These are phyloP conservation scores for Aureobasidium sp. DNA, from an alignment of 2,329 filamentous ascomycete species.

Conservation along the genomic window DNA sequence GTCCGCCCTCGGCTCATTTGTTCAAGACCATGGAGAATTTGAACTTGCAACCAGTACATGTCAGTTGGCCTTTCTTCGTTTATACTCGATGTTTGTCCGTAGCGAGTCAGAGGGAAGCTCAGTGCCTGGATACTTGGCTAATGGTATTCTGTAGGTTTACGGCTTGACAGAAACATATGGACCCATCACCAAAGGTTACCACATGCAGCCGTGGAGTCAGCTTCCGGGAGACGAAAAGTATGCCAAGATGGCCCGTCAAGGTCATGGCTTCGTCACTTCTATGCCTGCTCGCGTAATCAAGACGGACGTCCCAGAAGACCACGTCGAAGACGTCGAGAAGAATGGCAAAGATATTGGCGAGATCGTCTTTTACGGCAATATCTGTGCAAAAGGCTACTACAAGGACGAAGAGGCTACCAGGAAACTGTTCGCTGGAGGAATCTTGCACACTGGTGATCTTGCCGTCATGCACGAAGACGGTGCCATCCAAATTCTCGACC, in stretches of 20 bases:
- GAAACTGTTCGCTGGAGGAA: conserved; percentile 81
- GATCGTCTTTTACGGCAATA: conserved; percentile 83
- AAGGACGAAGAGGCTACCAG: conserved; percentile 78
- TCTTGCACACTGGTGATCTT: conserved; percentile 80
- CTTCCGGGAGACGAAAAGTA: conserved; percentile 71
- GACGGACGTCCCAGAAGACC: conserved; percentile 55
- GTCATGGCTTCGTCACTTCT: conserved; percentile 80
- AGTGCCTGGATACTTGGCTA: background rate
- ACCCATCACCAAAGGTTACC: conserved; percentile 88
- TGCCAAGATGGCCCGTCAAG: conserved; percentile 83
- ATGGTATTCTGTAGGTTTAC: conserved; percentile 64
- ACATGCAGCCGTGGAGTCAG: conserved; percentile 73
- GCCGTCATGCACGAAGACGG: conserved; percentile 91
- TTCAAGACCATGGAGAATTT: conserved; percentile 86
- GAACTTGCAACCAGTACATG: conserved; percentile 60
- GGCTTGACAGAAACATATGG: conserved; percentile 85
- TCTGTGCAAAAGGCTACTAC: conserved; percentile 85
- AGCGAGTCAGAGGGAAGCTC: too few species aligned
- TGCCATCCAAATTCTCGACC: conserved; percentile 81
- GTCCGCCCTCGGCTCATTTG: conserved; percentile 77
- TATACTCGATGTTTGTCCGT: background rate
- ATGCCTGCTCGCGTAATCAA: conserved; percentile 76
- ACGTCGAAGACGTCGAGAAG: conserved; percentile 56
- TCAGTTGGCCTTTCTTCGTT: background rate
- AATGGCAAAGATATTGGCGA: conserved; percentile 72